phyloP scores from a whole-genome alignment of 163 green algal genomes.

The Chlorella variabilis region DNA sequence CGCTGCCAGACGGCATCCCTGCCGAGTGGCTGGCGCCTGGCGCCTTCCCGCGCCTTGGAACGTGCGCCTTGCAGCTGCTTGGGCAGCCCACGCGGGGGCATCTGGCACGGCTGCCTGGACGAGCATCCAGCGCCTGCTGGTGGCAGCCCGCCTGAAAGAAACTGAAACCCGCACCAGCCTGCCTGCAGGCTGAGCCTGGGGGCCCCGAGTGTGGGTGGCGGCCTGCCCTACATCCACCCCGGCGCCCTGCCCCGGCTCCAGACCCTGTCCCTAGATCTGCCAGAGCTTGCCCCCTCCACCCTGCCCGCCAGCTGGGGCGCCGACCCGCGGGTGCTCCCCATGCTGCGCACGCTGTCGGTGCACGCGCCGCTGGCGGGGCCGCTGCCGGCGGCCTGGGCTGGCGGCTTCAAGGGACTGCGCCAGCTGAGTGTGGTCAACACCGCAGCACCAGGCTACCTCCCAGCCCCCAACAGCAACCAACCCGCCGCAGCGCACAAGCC shows the following conservation, averaged over 20 bases:
- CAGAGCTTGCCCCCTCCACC: not conserved
- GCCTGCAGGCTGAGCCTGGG: not conserved
- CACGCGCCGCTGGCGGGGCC: not conserved
- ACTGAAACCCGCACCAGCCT: too few species aligned
- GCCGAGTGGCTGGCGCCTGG: not conserved
- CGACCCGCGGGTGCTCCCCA: not conserved
- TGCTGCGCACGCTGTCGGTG: not conserved
- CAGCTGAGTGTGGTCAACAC: not conserved
- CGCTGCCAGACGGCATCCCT: not conserved
- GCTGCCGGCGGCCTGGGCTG: not conserved
- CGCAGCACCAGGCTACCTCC: not conserved
- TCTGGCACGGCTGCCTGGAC: not conserved
- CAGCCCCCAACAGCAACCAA: not conserved
- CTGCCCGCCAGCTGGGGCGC: conserved; percentile 5
- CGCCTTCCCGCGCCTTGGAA: not conserved
- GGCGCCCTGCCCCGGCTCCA: not conserved
- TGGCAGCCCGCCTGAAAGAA: too few species aligned
- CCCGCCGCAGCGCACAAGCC: not conserved
- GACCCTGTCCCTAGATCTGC: not conserved
- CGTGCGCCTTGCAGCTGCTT: not conserved
- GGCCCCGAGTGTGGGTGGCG: not conserved
- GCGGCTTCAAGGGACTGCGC: not conserved
- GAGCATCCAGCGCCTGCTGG: not conserved
- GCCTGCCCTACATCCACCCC: not conserved
- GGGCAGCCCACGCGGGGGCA: not conserved